Percentiles rank a stretch among this genome's conserved stretches.
These are phyloP conservation scores for Chloranthus sessilifolius DNA, from an alignment of 164 flowering plant species.

Conservation along the genomic window DNA sequence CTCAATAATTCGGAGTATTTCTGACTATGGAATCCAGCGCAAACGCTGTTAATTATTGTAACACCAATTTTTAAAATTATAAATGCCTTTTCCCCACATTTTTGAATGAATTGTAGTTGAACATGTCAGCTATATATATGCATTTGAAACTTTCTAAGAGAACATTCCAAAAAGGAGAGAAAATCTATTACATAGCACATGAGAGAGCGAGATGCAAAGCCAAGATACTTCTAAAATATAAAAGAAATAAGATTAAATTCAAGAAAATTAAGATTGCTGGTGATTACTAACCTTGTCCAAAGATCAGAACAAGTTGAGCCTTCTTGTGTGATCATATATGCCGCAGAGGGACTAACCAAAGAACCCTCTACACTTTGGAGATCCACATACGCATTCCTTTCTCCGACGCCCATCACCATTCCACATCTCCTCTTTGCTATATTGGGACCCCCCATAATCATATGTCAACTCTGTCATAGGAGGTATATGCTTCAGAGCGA, in stretches of 20 bases:
- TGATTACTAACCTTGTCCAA: slow-evolving; percentile 14
- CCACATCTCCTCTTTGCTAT: neutral
- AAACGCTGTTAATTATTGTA: too few relatives aligned
- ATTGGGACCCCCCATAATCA: slow-evolving; percentile 45
- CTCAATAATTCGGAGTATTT: too few relatives aligned
- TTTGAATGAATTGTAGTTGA: too few relatives aligned
- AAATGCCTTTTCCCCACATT: too few relatives aligned
- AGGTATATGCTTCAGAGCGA: slow-evolving; percentile 60
- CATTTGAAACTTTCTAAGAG: too few relatives aligned
- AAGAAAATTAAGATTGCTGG: too few relatives aligned
- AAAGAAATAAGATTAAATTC: neutral
- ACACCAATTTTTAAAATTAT: too few relatives aligned
- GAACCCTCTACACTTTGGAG: slow-evolving; percentile 40
- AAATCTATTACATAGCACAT: too few relatives aligned
- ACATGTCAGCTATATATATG: too few relatives aligned
- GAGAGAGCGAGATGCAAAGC: neutral
- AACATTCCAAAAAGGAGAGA: too few relatives aligned
- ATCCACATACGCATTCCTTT: slow-evolving; percentile 43
- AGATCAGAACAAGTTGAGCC: neutral
- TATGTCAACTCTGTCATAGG: slow-evolving; percentile 68
- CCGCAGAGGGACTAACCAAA: slow-evolving; percentile 23
- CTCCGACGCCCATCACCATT: slow-evolving; percentile 14
- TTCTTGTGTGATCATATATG: neutral
- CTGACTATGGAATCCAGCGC: too few relatives aligned
- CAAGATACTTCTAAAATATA: neutral